Percentiles rank a stretch among this genome's conserved stretches.
Evolutionary conservation across 1,139 yeast species (phyloP).

Genomic region (Suzukiozyma palmioleophila): DNA sequence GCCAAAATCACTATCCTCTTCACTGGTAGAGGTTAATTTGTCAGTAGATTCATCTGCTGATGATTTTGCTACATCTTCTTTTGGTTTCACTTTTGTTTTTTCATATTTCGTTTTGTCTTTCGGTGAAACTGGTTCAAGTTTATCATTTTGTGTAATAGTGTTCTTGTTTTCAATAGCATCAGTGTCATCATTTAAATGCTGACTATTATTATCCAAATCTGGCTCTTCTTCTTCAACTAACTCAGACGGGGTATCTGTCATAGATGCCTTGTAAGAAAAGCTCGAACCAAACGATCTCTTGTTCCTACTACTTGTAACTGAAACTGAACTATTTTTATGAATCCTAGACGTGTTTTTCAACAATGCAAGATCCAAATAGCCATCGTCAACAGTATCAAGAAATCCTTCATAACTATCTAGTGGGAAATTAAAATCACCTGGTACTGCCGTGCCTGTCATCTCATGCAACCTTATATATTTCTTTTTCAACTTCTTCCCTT

Average conservation of each 20-base stretch:
- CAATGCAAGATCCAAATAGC: constrained; percentile 53
- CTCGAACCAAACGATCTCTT: constrained; percentile 11
- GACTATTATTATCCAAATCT: too few relatives aligned
- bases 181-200: too few relatives aligned
- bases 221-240: too few relatives aligned
- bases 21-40: constrained; percentile 17
- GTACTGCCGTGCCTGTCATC: constrained; percentile 20
- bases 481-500: constrained; percentile 31
- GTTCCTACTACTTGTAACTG: constrained; percentile 10
- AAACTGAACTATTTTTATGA: constrained; percentile 18
- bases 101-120: too few relatives aligned
- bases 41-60: constrained; percentile 12
- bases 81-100: too few relatives aligned
- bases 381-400: constrained; percentile 61
- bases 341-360: constrained; percentile 42
- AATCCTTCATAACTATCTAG: constrained; percentile 71
- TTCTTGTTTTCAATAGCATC: too few relatives aligned
- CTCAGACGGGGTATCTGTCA: neutral
- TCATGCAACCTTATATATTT: constrained; percentile 23
- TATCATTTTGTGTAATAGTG: too few relatives aligned
- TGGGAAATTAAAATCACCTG: constrained; percentile 28
- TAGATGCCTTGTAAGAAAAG: constrained; percentile 1
- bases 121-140: too few relatives aligned
- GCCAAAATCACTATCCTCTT: constrained; percentile 22
- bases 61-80: neutral